Evolutionary conservation across 2,329 filamentous ascomycete species (phyloP).

Genomic region (Cladophialophora bantiana): DNA sequence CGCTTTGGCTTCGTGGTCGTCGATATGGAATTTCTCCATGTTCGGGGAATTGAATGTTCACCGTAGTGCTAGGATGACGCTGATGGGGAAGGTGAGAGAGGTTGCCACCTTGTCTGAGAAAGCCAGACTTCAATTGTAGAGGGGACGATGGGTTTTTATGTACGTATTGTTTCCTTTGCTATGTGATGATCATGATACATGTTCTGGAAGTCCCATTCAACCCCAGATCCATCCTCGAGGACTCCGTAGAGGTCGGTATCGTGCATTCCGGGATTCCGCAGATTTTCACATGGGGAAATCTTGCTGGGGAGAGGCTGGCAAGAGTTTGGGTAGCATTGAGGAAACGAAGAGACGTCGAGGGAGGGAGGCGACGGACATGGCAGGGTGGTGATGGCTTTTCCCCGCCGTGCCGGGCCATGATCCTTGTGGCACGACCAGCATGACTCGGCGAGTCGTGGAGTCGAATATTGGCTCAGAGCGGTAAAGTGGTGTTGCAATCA

Average conservation of each 20-base stretch:
- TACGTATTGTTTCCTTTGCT: constrained; percentile 8
- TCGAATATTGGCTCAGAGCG: constrained; percentile 11
- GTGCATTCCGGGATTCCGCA: constrained; percentile 22
- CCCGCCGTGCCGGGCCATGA: background rate
- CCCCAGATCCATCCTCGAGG: constrained; percentile 7
- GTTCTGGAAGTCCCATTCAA: constrained; percentile 18
- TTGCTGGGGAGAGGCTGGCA: constrained; percentile 17
- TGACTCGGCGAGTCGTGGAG: constrained; percentile 2
- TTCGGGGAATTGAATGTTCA: background rate
- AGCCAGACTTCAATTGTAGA: background rate
- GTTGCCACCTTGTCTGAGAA: constrained; percentile 14
- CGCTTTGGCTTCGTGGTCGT: constrained; percentile 15
- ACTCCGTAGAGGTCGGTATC: constrained; percentile 1
- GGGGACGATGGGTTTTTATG: background rate
- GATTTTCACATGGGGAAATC: background rate
- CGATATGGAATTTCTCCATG: constrained; percentile 23
- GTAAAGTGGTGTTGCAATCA: constrained; percentile 24
- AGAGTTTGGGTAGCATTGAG: constrained; percentile 21
- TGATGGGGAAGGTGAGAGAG: constrained; percentile 1
- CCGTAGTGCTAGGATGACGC: background rate
- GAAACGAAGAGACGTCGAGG: constrained; percentile 1
- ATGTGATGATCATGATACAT: constrained; percentile 13
- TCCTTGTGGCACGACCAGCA: constrained; percentile 6
- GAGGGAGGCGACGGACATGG: constrained; percentile 5
- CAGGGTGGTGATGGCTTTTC: background rate